Base-by-base conservation (phyloP, 192 early-diverging fungal genomes). In the Backusella tarrabulga region DNA sequence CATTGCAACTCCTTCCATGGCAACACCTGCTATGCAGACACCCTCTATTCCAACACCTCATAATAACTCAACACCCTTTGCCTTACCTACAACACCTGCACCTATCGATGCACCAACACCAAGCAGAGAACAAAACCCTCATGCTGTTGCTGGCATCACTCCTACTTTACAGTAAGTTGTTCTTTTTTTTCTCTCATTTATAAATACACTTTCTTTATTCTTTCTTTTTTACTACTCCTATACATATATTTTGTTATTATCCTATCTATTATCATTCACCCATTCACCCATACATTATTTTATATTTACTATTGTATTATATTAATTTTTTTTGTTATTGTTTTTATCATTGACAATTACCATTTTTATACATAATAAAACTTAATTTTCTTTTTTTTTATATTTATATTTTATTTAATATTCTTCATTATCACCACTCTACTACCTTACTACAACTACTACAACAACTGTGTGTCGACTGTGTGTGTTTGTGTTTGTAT, bases 141-240 rank as follows among this genome's bases (percentile, higher is more conserved):
- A 85, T 76, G 78, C 76, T 66, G 87, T 88, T 71, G 85, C 87
- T 44, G 89, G 89, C 60, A 88, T 90, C 46, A 84, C 85, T 29
- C 89, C 89, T n/a, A 88, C 82, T 14, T 79, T 90, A 67, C 89
- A 90, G 89, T 90, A 88, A 90, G 89, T 87, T 52, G 6, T 40
- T 11, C 67, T 73, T 60, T 67, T 60, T 40, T 80, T 21, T 56
- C 40, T 72, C 40, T 12, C 63, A 35, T 29, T 42, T 21, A n/a
- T 5, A 66, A 44, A 54, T 40, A 68, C 8, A 72, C 41, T 35
- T 40, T 46, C 54, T 38, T 40, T 70, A 11, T 35, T 17, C 32
- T 50, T 15, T 52, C 66, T 23, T 70, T 26, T 11, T 26, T 60
- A 60, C 9, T 26, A 41, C 44, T 32, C 32, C 1, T 73, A n/a